A percentile compares a stretch with the other conserved stretches of the same genome.
Conservation (phyloP, 345 rosid species). For the Dimocarpus longan region DNA sequence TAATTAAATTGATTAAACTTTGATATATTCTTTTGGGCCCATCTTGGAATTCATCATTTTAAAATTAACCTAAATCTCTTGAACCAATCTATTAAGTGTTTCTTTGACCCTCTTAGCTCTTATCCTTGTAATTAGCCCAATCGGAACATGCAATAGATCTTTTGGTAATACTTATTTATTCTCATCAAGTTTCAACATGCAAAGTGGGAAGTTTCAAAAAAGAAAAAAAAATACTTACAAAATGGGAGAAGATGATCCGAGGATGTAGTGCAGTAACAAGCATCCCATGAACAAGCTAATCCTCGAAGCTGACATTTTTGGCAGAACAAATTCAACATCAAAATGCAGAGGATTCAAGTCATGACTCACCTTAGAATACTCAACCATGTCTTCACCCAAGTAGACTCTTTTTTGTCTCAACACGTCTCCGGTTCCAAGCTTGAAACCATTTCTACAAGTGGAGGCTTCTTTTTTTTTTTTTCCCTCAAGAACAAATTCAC, state of each 20-base stretch:
- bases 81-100: too few species aligned
- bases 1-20: too few species aligned
- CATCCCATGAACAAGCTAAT: conserved; percentile 80
- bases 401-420: conserved; percentile 59
- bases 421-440: conserved; percentile 53
- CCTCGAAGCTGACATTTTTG: conserved; percentile 62
- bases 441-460: conserved; percentile 47
- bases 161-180: too few species aligned
- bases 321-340: conserved; percentile 63
- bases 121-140: too few species aligned
- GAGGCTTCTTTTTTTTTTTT: conserved; percentile 6
- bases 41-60: too few species aligned
- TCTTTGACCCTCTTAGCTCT: too few species aligned
- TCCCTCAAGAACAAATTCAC: conserved; percentile 25
- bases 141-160: too few species aligned
- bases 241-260: conserved; percentile 43
- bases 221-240: too few species aligned
- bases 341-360: conserved; percentile 83
- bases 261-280: conserved; percentile 88
- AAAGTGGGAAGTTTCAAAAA: too few species aligned
- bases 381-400: conserved; percentile 56
- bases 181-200: too few species aligned
- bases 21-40: too few species aligned
- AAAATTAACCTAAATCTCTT: too few species aligned
- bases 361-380: conserved; percentile 73